A percentile compares a stretch with the other conserved stretches of the same genome.
Evolutionary conservation across 75 land plant genomes (phyloP).

Genomic region (Picea sitchensis): DNA sequence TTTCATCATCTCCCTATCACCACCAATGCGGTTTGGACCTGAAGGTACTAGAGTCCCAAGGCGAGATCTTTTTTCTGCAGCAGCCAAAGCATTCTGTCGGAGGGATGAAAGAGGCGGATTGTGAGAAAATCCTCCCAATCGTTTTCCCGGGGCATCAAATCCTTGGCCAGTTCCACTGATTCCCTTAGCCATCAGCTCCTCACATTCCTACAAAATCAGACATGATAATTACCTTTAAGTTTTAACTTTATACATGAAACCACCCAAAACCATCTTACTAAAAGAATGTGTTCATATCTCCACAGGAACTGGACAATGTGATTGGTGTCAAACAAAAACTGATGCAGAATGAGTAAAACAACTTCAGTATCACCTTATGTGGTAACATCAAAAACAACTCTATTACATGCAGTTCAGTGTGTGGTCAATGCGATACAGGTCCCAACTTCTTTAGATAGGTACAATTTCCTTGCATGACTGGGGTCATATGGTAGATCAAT

Average conservation of each 20-base stretch:
- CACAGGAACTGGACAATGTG: no score
- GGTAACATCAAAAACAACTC: background rate
- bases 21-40: slow-evolving; percentile 86
- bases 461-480: background rate
- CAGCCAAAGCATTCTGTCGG: slow-evolving; percentile 59
- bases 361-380: background rate
- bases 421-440: background rate
- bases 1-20: slow-evolving; percentile 69
- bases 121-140: slow-evolving; percentile 69
- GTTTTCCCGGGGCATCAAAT: slow-evolving; percentile 84
- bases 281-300: no score
- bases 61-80: slow-evolving; percentile 75
- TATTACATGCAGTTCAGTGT: background rate
- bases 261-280: background rate
- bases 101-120: slow-evolving; percentile 72
- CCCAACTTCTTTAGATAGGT: background rate
- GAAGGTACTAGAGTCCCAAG: slow-evolving; percentile 58
- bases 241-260: no score
- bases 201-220: slow-evolving; percentile 69
- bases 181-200: slow-evolving; percentile 82
- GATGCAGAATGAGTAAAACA: background rate
- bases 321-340: no score
- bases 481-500: background rate
- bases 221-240: background rate
- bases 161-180: slow-evolving; percentile 84